Evolutionary conservation across 208 protist species (phyloP).

Genomic region (Leishmania martiniquensis): DNA sequence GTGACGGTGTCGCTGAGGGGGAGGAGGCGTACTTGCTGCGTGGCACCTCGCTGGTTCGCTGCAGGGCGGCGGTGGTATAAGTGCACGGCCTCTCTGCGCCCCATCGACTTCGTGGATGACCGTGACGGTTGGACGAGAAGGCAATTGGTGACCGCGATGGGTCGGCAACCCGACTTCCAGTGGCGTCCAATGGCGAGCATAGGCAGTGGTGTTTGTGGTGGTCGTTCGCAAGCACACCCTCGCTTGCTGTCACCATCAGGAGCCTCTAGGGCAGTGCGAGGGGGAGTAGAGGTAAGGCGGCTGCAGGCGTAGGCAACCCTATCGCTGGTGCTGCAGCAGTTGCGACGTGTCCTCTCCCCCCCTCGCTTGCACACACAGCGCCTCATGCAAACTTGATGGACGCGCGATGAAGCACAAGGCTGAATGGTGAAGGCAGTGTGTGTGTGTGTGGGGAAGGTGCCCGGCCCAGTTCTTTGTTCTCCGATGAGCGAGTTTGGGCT

Average conservation of each 20-base stretch:
- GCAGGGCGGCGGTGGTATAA: neutral
- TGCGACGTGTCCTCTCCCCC: neutral
- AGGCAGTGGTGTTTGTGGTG: neutral
- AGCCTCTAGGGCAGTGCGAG: neutral
- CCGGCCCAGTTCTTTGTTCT: no score
- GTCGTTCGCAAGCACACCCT: neutral
- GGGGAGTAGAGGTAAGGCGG: neutral
- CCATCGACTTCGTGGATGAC: conserved; percentile 45
- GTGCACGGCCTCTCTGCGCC: neutral
- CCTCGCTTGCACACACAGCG: neutral
- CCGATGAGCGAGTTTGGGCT: neutral
- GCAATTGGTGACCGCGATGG: conserved; percentile 35
- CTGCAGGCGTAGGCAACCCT: neutral
- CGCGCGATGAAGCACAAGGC: neutral
- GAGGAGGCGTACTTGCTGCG: conserved; percentile 26
- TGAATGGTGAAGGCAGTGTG: neutral
- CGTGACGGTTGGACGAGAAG: conserved; percentile 49
- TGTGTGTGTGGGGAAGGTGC: neutral
- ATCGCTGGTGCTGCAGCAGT: neutral
- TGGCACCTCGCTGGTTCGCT: neutral
- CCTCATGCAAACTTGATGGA: neutral
- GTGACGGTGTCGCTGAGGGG: no score
- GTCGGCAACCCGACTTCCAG: conserved; percentile 32
- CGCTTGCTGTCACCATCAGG: neutral
- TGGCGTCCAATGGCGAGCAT: conserved; percentile 19